Conservation (phyloP, 495 filamentous ascomycete genomes). For the Penicillium manginii region DNA sequence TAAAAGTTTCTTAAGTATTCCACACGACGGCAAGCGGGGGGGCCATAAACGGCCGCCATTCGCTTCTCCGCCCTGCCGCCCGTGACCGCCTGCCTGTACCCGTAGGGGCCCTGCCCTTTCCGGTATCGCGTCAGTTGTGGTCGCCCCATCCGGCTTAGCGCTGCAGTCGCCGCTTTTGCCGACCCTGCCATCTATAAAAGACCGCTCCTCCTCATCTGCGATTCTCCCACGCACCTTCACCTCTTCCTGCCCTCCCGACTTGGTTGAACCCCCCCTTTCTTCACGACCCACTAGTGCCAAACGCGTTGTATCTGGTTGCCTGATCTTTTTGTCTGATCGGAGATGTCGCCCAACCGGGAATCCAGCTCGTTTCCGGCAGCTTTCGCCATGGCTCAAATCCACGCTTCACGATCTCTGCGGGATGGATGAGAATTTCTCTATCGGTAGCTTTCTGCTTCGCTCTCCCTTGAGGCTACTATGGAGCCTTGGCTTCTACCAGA, state of each 20-base stretch:
- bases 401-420: not conserved
- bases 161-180: not conserved
- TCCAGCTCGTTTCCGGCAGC: not conserved
- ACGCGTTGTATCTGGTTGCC: not conserved
- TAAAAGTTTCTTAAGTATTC: no score
- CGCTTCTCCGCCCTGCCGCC: not conserved
- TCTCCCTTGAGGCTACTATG: not conserved
- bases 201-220: not conserved
- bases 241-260: no score
- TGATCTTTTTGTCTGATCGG: not conserved
- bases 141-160: not conserved
- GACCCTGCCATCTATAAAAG: not conserved
- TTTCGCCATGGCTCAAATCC: not conserved
- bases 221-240: slow-evolving; percentile 1
- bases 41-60: not conserved
- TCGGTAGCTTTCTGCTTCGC: not conserved
- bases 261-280: not conserved
- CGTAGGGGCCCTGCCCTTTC: slow-evolving; percentile 1
- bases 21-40: slow-evolving; percentile 3
- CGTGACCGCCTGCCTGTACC: not conserved
- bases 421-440: not conserved
- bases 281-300: not conserved
- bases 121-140: not conserved
- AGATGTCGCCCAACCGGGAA: not conserved
- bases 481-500: not conserved